These are phyloP conservation scores for Backusella westeae DNA, from an alignment of 192 early-diverging fungal genomes.

Conservation along the genomic window DNA sequence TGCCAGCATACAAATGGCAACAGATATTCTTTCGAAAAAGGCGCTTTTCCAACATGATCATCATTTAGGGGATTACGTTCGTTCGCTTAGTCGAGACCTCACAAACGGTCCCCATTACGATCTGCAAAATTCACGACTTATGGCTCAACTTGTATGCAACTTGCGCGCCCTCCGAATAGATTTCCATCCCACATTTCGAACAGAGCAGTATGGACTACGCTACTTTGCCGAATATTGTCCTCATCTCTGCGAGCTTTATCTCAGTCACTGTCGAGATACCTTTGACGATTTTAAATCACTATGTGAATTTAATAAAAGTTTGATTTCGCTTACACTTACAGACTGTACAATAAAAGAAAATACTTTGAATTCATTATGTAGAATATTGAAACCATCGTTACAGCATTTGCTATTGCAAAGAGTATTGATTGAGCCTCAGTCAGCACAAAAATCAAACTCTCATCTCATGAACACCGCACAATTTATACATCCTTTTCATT, in stretches of 20 bases:
- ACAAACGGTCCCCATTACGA: conserved; percentile 25
- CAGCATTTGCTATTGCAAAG: conserved; percentile 23
- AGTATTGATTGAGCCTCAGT: conserved; percentile 19
- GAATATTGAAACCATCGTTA: conserved; percentile 2
- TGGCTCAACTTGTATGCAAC: conserved; percentile 32
- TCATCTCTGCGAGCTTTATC: conserved; percentile 25
- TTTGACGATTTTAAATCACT: conserved; percentile 34
- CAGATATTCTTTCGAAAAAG: conserved; percentile 25
- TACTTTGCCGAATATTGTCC: conserved; percentile 31
- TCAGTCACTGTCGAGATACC: conserved; percentile 33
- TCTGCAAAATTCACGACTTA: conserved; percentile 27
- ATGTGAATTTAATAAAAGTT: conserved; percentile 1
- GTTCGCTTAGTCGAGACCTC: conserved; percentile 29
- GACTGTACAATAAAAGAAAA: conserved; percentile 25
- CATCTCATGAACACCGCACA: neutral
- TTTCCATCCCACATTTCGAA: conserved; percentile 22
- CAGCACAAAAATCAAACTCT: neutral
- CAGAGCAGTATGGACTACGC: conserved; percentile 26
- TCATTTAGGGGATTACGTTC: conserved; percentile 29
- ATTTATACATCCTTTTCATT: conserved; percentile 3
- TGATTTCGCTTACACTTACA: conserved; percentile 20
- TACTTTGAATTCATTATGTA: conserved; percentile 11
- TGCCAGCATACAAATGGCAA: conserved; percentile 19
- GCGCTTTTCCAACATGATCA: conserved; percentile 17
- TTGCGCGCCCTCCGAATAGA: conserved; percentile 32